Evolutionary conservation across 208 protist genomes (phyloP).

Genomic region (Lotmaria passim): DNA sequence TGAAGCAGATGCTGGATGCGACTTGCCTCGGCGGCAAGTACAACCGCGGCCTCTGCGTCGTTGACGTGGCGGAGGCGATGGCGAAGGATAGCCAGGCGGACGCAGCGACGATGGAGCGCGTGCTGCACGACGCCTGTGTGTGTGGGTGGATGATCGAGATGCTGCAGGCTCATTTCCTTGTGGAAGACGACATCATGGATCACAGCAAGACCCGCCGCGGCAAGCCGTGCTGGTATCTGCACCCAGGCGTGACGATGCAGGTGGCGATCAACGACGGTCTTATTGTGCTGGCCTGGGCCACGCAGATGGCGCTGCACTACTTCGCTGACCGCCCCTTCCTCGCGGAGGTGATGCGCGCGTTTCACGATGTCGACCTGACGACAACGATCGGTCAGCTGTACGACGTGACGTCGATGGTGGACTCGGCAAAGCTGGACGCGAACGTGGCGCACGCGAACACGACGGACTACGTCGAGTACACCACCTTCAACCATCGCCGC

Average conservation of each 20-base stretch:
- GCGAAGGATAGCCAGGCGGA: conserved; percentile 57
- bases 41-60: conserved; percentile 87
- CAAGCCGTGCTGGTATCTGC: conserved; percentile 96
- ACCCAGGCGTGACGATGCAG: conserved; percentile 89
- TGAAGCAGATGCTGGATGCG: conserved; percentile 85
- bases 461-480: conserved; percentile 89
- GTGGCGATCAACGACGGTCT: conserved; percentile 97
- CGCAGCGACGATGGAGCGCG: conserved; percentile 44
- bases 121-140: conserved; percentile 89
- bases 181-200: conserved; percentile 99
- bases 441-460: conserved; percentile 64
- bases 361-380: conserved; percentile 91
- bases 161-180: conserved; percentile 97
- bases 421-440: conserved; percentile 90
- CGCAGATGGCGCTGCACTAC: conserved; percentile 92
- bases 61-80: conserved; percentile 74
- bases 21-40: conserved; percentile 91
- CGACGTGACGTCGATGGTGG: conserved; percentile 93
- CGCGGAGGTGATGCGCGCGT: conserved; percentile 89
- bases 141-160: conserved; percentile 95
- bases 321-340: conserved; percentile 89
- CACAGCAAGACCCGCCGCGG: conserved; percentile 93
- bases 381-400: conserved; percentile 97
- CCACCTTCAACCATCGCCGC: conserved; percentile 83
- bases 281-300: conserved; percentile 93